Evolutionary conservation across 306 rosid genomes (phyloP), one percentile per base, ranked within the genome.

Genomic region (Begonia fuchsioides): DNA sequence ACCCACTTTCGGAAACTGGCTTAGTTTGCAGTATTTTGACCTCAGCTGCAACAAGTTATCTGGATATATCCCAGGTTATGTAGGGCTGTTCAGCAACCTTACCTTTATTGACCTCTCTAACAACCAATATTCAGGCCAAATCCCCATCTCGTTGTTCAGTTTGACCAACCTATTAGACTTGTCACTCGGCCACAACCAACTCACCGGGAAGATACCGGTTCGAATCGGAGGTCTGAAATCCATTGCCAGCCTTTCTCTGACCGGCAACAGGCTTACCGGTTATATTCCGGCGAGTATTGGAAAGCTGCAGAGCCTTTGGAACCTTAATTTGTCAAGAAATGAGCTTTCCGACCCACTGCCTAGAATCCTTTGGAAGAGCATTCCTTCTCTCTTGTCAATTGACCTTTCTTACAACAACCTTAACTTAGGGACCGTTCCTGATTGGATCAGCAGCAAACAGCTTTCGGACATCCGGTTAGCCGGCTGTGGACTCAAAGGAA

Each of bases 341-440:
- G 80, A 66, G 9, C 61, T 90, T 45, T 76, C 79, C 2, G 76
- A 64, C 64, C 83, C 95, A 44, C 62, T 85, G 45, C 95, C 95
- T 10, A 59, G 11, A n/a, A 66, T 72, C 17, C 75, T 76, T 44
- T 51, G 50, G 45, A 74, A 52, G 15, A 86, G 80, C 20, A 56
- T 81, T 46, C 20, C 93, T 76, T 68, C 94, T 63, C 80, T 90
- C 46, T 56, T 90, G 80, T 66, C 95, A 50, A 56, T 90, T 59
- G 98, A 90, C 78, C 60, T 90, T 52, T 90, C 98, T 17, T 81
- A 81, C 65, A 90, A 90, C 63, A 85, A 71, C 50, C 70, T 90
- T 67, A 73, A 70, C 57, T 71, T 90, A 38, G 94, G 82, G 47
- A 64, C 61, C 55, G 83, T 85, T 56, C 98, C 98, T 14, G 78